phyloP scores from a whole-genome alignment of 1,284 basidiomycete species.

The Ceratorhiza oryzae-sativae region DNA sequence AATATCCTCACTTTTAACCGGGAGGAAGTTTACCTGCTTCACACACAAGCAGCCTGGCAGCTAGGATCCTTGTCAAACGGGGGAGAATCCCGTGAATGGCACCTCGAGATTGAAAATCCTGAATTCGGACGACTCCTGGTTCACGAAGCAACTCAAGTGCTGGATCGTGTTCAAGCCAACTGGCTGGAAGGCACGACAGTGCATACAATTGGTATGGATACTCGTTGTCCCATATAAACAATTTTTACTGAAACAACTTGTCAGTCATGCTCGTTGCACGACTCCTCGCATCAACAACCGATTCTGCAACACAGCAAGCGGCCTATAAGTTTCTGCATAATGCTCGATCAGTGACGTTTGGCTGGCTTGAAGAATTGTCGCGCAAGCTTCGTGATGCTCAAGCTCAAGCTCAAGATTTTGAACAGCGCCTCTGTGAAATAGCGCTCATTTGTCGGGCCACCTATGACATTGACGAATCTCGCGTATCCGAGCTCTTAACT shows the following conservation, averaged over 20 bases:
- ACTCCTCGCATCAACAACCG: conserved; percentile 7
- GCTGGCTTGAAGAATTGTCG: conserved; percentile 6
- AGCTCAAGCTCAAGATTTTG: background rate
- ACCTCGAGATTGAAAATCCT: conserved; percentile 12
- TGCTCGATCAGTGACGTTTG: background rate
- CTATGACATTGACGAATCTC: conserved; percentile 37
- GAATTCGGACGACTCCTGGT: conserved; percentile 24
- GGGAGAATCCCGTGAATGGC: conserved; percentile 16
- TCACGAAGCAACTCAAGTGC: background rate
- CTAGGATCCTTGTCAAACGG: conserved; percentile 27
- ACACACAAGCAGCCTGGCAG: conserved; percentile 52
- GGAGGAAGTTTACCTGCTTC: conserved; percentile 53
- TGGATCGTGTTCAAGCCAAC: conserved; percentile 26
- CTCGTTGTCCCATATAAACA: too few relatives aligned
- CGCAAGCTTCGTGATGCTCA: background rate
- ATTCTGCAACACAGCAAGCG: background rate
- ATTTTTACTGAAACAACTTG: background rate
- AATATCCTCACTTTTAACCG: conserved; percentile 52
- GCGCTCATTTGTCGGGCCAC: conserved; percentile 41
- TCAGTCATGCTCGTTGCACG: conserved; percentile 31
- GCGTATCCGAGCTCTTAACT: conserved; percentile 9
- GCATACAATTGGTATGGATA: background rate
- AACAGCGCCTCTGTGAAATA: conserved; percentile 38
- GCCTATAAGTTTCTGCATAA: background rate
- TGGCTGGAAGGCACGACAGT: conserved; percentile 30